phyloP scores from a whole-genome alignment of 2,329 filamentous ascomycete species.

The Colletotrichum chlorophyti region DNA sequence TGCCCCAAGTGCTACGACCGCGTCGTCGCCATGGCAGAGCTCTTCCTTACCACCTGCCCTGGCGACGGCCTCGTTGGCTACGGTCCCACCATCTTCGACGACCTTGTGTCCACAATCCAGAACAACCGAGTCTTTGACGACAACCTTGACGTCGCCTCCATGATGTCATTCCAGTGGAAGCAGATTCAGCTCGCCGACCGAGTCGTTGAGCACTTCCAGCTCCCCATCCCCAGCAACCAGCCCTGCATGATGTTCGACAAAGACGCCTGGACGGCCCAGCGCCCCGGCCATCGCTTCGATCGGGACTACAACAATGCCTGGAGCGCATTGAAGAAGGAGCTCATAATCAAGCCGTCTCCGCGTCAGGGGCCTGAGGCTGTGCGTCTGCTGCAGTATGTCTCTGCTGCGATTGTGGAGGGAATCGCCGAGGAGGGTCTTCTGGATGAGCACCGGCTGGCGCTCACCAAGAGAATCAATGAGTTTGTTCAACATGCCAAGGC shows the following conservation, averaged over 20 bases:
- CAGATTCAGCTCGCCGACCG: not conserved
- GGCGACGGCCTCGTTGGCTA: not conserved
- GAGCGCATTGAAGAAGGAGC: constrained; percentile 1
- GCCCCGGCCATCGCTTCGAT: not conserved
- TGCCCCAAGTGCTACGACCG: not conserved
- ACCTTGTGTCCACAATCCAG: not conserved
- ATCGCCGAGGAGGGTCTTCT: too few relatives aligned
- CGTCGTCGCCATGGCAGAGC: not conserved
- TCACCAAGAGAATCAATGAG: too few relatives aligned
- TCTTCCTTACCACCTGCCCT: not conserved
- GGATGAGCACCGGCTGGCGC: too few relatives aligned
- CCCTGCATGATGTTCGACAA: not conserved
- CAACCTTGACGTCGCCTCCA: not conserved
- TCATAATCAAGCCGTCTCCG: not conserved
- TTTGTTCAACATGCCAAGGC: too few relatives aligned
- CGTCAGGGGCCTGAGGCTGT: too few relatives aligned
- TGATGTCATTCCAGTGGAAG: not conserved
- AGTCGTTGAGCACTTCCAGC: not conserved
- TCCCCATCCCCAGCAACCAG: not conserved
- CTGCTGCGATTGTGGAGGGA: too few relatives aligned
- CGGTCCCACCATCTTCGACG: not conserved
- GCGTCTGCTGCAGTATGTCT: too few relatives aligned
- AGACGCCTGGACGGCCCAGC: not conserved
- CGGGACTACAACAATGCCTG: not conserved
- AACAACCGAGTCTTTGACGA: not conserved